Conservation (phyloP, 1,284 basidiomycete species). For the Afroboletus lepidellus region DNA sequence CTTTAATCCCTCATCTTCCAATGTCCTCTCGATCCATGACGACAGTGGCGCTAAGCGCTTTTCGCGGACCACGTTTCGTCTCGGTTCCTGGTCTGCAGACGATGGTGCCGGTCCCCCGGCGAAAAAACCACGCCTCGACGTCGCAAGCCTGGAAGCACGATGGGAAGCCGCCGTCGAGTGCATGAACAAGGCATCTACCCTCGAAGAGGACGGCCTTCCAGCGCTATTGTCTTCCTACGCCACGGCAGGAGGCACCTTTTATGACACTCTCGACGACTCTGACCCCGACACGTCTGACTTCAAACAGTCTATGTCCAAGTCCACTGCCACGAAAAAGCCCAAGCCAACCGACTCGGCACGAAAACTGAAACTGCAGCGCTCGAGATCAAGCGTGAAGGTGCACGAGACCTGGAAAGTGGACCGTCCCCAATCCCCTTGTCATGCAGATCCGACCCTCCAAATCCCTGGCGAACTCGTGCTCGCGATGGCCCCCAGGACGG, state of each 20-base stretch:
- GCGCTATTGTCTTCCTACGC: conserved; percentile 37
- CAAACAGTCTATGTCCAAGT: conserved; percentile 3
- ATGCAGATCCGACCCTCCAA: conserved; percentile 45
- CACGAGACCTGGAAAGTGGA: not conserved
- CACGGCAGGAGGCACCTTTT: conserved; percentile 20
- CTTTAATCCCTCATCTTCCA: conserved; percentile 23
- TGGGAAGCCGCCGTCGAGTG: conserved; percentile 44
- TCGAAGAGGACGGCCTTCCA: conserved; percentile 44
- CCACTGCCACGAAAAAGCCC: conserved; percentile 4
- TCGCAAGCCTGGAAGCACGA: conserved; percentile 14
- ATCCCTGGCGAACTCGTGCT: conserved; percentile 68
- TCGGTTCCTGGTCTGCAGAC: conserved; percentile 24
- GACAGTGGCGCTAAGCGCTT: conserved; percentile 28
- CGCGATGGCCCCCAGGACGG: conserved; percentile 42
- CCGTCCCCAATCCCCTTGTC: conserved; percentile 37
- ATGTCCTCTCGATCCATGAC: conserved; percentile 18
- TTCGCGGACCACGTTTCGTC: conserved; percentile 26
- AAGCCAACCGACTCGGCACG: conserved; percentile 9
- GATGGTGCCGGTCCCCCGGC: conserved; percentile 32
- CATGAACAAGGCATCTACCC: conserved; percentile 35
- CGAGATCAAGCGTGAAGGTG: conserved; percentile 16
- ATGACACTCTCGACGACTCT: conserved; percentile 27
- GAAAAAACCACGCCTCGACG: conserved; percentile 42
- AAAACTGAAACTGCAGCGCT: conserved; percentile 20
- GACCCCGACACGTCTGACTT: conserved; percentile 23